A percentile compares a stretch with the other conserved stretches of the same genome.
Conservation (phyloP, 768 basidiomycete species). For the Boletus tylopilopsis region DNA sequence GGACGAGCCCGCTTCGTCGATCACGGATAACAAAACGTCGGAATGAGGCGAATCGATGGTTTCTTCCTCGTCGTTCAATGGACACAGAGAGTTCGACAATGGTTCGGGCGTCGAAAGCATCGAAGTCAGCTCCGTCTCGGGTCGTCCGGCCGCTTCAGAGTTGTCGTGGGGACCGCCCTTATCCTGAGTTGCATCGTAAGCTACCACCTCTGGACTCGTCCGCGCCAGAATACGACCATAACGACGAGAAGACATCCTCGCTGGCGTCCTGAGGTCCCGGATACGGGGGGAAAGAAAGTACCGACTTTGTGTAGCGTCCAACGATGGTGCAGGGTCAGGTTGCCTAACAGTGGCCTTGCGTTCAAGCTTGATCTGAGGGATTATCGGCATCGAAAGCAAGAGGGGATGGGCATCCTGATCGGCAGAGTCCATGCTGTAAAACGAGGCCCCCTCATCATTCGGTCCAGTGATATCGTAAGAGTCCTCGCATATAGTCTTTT, state of each 20-base stretch:
- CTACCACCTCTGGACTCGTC: background rate
- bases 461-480: background rate
- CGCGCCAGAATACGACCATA: slow-evolving; percentile 6
- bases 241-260: slow-evolving; percentile 17
- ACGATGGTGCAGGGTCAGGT: background rate
- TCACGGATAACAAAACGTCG: slow-evolving; percentile 10
- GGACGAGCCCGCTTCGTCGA: slow-evolving; percentile 6
- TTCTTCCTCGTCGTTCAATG: slow-evolving; percentile 7
- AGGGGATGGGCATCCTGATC: slow-evolving; percentile 19
- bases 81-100: background rate
- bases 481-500: background rate
- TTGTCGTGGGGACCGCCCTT: background rate
- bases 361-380: slow-evolving; percentile 26
- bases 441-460: slow-evolving; percentile 15
- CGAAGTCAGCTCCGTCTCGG: background rate
- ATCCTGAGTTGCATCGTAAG: background rate
- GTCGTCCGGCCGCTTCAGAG: background rate
- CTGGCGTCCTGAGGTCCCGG: slow-evolving; percentile 8
- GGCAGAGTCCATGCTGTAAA: slow-evolving; percentile 26
- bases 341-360: slow-evolving; percentile 24
- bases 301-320: background rate
- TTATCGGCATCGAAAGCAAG: slow-evolving; percentile 27
- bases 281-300: slow-evolving; percentile 21
- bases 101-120: slow-evolving; percentile 14
- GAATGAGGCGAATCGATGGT: slow-evolving; percentile 8